Evolutionary conservation across 2,329 filamentous ascomycete species (phyloP).

Genomic region (Ceratocystis albifundus): DNA sequence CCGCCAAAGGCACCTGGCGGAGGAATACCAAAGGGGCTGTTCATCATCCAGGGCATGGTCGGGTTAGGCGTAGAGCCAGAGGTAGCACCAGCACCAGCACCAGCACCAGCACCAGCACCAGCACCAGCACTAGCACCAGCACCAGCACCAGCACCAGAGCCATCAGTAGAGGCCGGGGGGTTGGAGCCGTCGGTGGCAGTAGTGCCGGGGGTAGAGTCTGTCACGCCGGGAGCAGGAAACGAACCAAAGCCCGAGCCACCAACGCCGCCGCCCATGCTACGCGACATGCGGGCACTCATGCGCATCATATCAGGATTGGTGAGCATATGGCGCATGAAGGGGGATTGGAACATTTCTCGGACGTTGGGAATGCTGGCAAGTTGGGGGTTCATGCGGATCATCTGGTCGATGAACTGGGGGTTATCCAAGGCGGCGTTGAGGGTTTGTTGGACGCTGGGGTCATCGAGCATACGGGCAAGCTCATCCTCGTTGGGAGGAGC

Average conservation of each 20-base stretch:
- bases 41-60: constrained; percentile 9
- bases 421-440: constrained; percentile 96
- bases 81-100: constrained; percentile 23
- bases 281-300: constrained; percentile 71
- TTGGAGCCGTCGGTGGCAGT: constrained; percentile 33
- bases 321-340: constrained; percentile 83
- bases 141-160: constrained; percentile 24
- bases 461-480: constrained; percentile 72
- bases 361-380: constrained; percentile 62
- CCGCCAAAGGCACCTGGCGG: constrained; percentile 25
- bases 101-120: too few species aligned
- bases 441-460: constrained; percentile 73
- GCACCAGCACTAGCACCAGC: too few species aligned
- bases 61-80: constrained; percentile 5
- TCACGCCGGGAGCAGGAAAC: constrained; percentile 86
- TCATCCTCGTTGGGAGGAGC: constrained; percentile 70
- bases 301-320: constrained; percentile 78
- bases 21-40: constrained; percentile 13
- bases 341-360: constrained; percentile 76
- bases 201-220: constrained; percentile 59
- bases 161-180: constrained; percentile 28
- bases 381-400: constrained; percentile 85
- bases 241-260: constrained; percentile 32
- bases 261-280: constrained; percentile 48
- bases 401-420: constrained; percentile 85